These are phyloP conservation scores for Cystobasidium sp. DNA, from an alignment of 1,284 basidiomycete species.

Conservation along the genomic window DNA sequence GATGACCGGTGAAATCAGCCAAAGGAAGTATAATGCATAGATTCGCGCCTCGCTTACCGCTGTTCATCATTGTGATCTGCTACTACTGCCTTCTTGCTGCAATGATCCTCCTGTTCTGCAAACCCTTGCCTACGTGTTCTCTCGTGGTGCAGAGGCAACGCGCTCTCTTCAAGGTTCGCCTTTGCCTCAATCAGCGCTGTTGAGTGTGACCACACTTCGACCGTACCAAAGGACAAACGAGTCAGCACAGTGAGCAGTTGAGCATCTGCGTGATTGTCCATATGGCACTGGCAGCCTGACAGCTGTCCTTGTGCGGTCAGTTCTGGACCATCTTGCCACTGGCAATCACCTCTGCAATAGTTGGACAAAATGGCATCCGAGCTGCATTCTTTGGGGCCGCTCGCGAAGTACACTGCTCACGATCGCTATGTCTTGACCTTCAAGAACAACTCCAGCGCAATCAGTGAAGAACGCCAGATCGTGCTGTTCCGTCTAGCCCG, in stretches of 20 bases:
- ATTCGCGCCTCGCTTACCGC: slow-evolving; percentile 4
- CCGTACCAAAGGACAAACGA: no score
- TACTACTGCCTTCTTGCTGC: not conserved
- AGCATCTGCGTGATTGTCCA: no score
- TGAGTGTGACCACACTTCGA: no score
- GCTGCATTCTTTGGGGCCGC: slow-evolving; percentile 1
- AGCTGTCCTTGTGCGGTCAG: no score
- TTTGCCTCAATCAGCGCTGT: no score
- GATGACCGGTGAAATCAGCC: slow-evolving; percentile 1
- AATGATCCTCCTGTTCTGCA: not conserved
- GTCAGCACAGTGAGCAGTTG: no score
- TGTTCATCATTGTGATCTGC: slow-evolving; percentile 35
- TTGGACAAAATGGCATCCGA: slow-evolving; percentile 1
- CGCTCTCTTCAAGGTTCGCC: no score
- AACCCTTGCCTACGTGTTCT: not conserved
- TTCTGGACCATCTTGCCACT: no score
- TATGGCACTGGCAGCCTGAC: no score
- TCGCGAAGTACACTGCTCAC: slow-evolving; percentile 22
- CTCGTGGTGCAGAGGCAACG: slow-evolving; percentile 13
- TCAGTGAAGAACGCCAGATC: slow-evolving; percentile 28
- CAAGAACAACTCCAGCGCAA: slow-evolving; percentile 6
- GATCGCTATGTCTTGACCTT: slow-evolving; percentile 42
- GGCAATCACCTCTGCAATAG: no score
- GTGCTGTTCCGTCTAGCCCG: slow-evolving; percentile 42
- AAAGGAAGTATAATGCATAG: not conserved